phyloP scores from a whole-genome alignment of 2,329 filamentous ascomycete species.

The Periconia digitata region DNA sequence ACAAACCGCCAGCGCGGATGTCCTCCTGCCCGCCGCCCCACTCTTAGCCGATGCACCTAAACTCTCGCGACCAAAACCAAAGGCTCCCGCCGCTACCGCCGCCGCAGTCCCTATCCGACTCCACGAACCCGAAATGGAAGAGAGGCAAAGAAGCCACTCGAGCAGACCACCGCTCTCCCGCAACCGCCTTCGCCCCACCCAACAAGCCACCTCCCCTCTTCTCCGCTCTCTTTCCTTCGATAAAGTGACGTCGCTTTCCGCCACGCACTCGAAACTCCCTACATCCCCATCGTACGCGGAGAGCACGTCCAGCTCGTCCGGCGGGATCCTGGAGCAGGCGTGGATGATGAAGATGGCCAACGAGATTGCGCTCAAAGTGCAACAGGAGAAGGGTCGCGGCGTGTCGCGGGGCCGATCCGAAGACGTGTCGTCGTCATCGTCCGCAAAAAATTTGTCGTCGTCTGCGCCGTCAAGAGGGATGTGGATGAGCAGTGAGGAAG shows the following conservation, averaged over 20 bases:
- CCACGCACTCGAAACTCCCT: slow-evolving; percentile 13
- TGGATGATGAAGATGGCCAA: slow-evolving; percentile 93
- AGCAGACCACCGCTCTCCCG: slow-evolving; percentile 32
- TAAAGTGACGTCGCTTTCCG: slow-evolving; percentile 27
- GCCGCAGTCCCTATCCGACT: slow-evolving; percentile 2
- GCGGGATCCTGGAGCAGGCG: slow-evolving; percentile 72
- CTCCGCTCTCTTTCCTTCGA: slow-evolving; percentile 40
- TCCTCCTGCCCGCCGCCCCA: slow-evolving; percentile 30
- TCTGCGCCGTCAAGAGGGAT: slow-evolving; percentile 12
- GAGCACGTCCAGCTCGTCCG: slow-evolving; percentile 26
- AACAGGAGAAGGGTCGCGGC: slow-evolving; percentile 69
- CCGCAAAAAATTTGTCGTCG: slow-evolving; percentile 5
- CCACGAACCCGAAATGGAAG: slow-evolving; percentile 5
- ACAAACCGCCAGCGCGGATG: slow-evolving; percentile 17
- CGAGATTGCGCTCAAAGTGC: slow-evolving; percentile 84
- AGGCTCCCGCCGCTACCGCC: slow-evolving; percentile 8
- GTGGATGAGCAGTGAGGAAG: slow-evolving; percentile 26
- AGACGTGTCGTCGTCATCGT: slow-evolving; percentile 4
- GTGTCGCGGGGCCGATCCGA: not conserved
- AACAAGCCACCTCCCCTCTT: slow-evolving; percentile 38
- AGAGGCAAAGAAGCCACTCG: slow-evolving; percentile 17
- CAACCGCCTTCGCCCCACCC: slow-evolving; percentile 31
- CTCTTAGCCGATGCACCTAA: slow-evolving; percentile 28
- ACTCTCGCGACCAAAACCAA: slow-evolving; percentile 23
- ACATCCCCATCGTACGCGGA: slow-evolving; percentile 27